Evolutionary conservation across 257 asterid genomes (phyloP).

Genomic region (Przewalskia tangutica): DNA sequence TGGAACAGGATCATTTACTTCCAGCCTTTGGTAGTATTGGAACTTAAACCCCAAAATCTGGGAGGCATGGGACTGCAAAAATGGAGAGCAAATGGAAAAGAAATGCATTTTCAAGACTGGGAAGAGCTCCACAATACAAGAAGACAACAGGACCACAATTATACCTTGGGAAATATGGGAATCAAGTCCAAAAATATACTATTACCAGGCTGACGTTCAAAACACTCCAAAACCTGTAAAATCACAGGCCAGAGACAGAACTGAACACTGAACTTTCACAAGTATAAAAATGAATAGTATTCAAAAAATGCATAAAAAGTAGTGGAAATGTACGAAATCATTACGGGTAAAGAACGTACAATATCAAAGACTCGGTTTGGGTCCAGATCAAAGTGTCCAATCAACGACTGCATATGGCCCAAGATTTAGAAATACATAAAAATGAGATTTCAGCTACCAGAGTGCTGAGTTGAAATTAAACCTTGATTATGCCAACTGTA

Average conservation of each 20-base stretch:
- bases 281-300: conserved; percentile 9
- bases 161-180: conserved; percentile 96
- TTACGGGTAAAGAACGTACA: conserved; percentile 44
- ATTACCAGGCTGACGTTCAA: conserved; percentile 87
- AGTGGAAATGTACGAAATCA: neutral
- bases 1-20: conserved; percentile 59
- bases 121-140: neutral
- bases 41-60: conserved; percentile 96
- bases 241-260: conserved; percentile 2
- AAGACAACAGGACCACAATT: neutral
- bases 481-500: conserved; percentile 88
- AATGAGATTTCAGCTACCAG: conserved; percentile 4
- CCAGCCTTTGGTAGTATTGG: conserved; percentile 85
- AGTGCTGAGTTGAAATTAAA: conserved; percentile 13
- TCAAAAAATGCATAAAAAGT: neutral
- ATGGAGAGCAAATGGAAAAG: neutral
- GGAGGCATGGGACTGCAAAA: conserved; percentile 89
- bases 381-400: conserved; percentile 98
- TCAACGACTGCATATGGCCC: conserved; percentile 66
- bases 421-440: conserved; percentile 22
- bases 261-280: conserved; percentile 9
- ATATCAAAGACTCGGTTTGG: conserved; percentile 98
- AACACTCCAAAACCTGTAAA: conserved; percentile 78
- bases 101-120: neutral
- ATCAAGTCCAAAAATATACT: conserved; percentile 75